Evolutionary conservation across 1,139 yeast species (phyloP).

Genomic region (Hanseniaspora gamundiae): DNA sequence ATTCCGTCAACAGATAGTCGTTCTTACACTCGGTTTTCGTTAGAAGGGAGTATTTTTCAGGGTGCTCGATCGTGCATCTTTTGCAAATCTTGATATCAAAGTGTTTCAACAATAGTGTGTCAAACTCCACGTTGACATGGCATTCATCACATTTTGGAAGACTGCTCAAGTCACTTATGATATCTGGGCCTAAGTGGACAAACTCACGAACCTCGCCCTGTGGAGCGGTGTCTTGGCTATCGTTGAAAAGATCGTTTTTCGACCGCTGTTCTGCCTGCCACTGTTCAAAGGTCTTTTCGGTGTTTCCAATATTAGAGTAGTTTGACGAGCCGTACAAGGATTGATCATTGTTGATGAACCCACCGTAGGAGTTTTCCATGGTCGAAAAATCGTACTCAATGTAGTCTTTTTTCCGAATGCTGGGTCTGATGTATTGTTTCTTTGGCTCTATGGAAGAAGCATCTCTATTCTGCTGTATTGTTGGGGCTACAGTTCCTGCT

Average conservation of each 20-base stretch:
- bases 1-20: constrained; percentile 86
- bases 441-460: constrained; percentile 1
- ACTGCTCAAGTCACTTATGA: constrained; percentile 20
- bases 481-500: constrained; percentile 1
- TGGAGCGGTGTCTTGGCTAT: constrained; percentile 3
- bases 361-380: constrained; percentile 82
- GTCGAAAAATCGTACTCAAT: constrained; percentile 88
- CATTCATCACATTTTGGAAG: constrained; percentile 81
- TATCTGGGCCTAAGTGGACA: not conserved
- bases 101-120: constrained; percentile 53
- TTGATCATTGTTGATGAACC: constrained; percentile 43
- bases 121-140: constrained; percentile 58
- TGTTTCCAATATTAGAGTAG: constrained; percentile 5
- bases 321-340: constrained; percentile 16
- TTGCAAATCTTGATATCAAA: constrained; percentile 72
- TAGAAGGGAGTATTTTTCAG: constrained; percentile 79
- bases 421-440: constrained; percentile 22
- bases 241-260: constrained; percentile 19
- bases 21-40: constrained; percentile 94
- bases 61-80: constrained; percentile 54
- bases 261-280: constrained; percentile 57
- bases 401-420: constrained; percentile 50
- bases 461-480: constrained; percentile 1
- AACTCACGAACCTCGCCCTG: constrained; percentile 2
- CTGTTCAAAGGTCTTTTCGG: constrained; percentile 48